Evolutionary conservation across 768 basidiomycete genomes (phyloP).

Genomic region (Amanita brunnescens): DNA sequence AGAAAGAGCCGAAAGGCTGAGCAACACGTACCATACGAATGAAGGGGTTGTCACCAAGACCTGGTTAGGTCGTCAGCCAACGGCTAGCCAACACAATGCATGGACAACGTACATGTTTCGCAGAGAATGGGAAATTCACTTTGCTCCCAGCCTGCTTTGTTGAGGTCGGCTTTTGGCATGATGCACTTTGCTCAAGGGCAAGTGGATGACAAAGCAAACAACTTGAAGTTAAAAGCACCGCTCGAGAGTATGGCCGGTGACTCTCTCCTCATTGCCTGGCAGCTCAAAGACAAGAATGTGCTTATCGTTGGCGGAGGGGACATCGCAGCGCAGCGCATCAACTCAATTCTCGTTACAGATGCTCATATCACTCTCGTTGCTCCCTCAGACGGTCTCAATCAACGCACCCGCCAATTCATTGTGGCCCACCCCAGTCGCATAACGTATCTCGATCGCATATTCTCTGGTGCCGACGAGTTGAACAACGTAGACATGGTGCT

Average conservation of each 20-base stretch:
- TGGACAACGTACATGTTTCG: conserved; percentile 66
- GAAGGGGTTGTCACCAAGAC: conserved; percentile 86
- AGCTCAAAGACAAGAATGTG: conserved; percentile 74
- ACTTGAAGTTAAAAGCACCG: too few species aligned
- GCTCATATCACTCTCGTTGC: conserved; percentile 72
- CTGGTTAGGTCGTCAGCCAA: conserved; percentile 25
- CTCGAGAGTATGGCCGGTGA: conserved; percentile 14
- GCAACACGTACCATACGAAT: conserved; percentile 72
- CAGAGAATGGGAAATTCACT: conserved; percentile 91
- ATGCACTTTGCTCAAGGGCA: conserved; percentile 30
- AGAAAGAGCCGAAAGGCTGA: neutral
- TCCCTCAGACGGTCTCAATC: conserved; percentile 58
- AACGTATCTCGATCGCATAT: conserved; percentile 64
- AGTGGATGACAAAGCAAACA: conserved; percentile 3
- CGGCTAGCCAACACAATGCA: conserved; percentile 3
- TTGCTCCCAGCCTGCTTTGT: conserved; percentile 93
- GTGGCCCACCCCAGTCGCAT: conserved; percentile 42
- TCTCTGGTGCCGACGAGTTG: conserved; percentile 57
- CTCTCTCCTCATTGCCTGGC: conserved; percentile 90
- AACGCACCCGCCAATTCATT: conserved; percentile 47
- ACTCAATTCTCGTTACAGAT: conserved; percentile 75
- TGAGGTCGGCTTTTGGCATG: conserved; percentile 84
- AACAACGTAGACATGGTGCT: conserved; percentile 77
- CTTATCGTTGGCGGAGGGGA: conserved; percentile 93
- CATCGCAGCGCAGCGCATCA: conserved; percentile 82